Conservation (phyloP, 768 basidiomycete genomes). For the Russula olivacea region DNA sequence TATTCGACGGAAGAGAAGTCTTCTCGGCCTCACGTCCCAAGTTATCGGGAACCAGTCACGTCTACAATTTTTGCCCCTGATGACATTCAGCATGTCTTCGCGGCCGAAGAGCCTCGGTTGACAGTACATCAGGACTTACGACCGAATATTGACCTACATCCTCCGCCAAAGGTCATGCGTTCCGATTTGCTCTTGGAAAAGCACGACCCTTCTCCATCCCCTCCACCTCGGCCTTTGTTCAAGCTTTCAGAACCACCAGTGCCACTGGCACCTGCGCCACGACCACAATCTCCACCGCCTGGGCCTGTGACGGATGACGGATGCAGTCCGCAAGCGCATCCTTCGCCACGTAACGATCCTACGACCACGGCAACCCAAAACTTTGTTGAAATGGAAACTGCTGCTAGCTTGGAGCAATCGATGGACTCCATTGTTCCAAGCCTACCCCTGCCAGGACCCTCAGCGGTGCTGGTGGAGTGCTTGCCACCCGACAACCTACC, state of each 20-base stretch:
- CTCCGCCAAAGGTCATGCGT: background rate
- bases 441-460: background rate
- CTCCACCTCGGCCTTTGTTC: background rate
- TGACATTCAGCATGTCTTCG: background rate
- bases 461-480: background rate
- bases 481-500: constrained; percentile 5
- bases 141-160: background rate
- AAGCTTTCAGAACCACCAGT: background rate
- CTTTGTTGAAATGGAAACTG: background rate
- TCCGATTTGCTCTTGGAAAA: background rate
- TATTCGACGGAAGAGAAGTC: constrained; percentile 5
- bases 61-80: background rate
- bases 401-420: background rate
- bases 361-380: background rate
- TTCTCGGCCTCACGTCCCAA: background rate
- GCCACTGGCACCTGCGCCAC: background rate
- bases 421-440: background rate
- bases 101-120: background rate
- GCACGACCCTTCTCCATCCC: background rate
- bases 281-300: background rate
- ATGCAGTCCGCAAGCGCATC: background rate
- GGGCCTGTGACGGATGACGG: background rate
- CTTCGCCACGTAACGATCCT: background rate
- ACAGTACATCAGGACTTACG: background rate
- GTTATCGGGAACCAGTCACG: constrained; percentile 1